Conservation (phyloP, 352 stramenopile species). For the Hyaloperonospora brassicae region DNA sequence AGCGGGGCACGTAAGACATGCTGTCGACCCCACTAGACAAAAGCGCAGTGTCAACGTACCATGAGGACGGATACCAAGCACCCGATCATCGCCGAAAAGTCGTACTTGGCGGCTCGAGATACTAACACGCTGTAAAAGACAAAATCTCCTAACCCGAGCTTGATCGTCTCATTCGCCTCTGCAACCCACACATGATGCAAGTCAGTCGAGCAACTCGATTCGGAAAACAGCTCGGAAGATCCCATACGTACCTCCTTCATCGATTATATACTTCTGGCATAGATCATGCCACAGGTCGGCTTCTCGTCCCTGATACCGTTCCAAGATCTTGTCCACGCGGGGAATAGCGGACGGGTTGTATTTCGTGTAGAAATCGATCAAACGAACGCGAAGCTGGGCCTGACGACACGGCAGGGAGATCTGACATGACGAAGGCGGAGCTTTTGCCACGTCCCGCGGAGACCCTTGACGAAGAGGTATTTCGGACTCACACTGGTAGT, state of each 20-base stretch:
- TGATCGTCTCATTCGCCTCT: slow-evolving; percentile 85
- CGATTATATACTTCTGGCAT: slow-evolving; percentile 58
- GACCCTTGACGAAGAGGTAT: slow-evolving; percentile 28
- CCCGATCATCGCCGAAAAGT: slow-evolving; percentile 92
- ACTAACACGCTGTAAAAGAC: slow-evolving; percentile 99
- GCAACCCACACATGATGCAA: neutral
- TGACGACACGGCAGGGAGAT: slow-evolving; percentile 21
- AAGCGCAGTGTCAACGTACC: slow-evolving; percentile 25
- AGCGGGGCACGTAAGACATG: slow-evolving; percentile 2
- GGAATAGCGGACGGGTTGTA: slow-evolving; percentile 56
- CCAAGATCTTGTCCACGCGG: slow-evolving; percentile 66
- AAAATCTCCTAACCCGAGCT: slow-evolving; percentile 96
- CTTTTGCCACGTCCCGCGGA: slow-evolving; percentile 4
- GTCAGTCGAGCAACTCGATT: slow-evolving; percentile 6
- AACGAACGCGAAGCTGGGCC: slow-evolving; percentile 26
- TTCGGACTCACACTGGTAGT: slow-evolving; percentile 67
- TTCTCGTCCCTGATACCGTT: slow-evolving; percentile 66
- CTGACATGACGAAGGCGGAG: neutral
- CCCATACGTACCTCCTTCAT: slow-evolving; percentile 36
- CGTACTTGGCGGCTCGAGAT: slow-evolving; percentile 91
- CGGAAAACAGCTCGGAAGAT: neutral
- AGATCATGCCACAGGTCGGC: slow-evolving; percentile 72
- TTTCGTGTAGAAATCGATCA: slow-evolving; percentile 61
- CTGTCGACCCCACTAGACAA: neutral
- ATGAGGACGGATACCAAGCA: slow-evolving; percentile 93